Evolutionary conservation across 768 basidiomycete species (phyloP).

Genomic region (Russula vinacea): DNA sequence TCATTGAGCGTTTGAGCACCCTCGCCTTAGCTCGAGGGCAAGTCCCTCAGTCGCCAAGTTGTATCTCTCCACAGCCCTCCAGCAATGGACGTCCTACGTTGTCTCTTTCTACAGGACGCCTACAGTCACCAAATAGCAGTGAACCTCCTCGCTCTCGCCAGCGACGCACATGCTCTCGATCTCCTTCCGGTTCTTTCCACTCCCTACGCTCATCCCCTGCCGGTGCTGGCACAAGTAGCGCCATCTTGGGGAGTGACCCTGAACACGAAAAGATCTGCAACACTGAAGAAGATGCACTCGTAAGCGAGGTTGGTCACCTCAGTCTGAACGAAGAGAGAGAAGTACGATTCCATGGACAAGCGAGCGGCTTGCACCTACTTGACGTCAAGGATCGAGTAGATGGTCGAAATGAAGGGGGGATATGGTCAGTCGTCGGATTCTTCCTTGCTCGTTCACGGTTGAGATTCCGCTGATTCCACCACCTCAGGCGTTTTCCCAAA

Average conservation of each 20-base stretch:
- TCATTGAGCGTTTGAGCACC: constrained; percentile 39
- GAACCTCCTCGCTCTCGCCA: constrained; percentile 26
- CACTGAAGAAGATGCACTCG: constrained; percentile 45
- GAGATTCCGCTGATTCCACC: constrained; percentile 30
- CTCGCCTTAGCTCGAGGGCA: constrained; percentile 34
- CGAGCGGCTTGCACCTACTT: constrained; percentile 73
- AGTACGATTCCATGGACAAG: constrained; percentile 84
- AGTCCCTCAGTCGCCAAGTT: constrained; percentile 28
- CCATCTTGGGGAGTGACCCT: constrained; percentile 8
- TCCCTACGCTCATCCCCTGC: constrained; percentile 23
- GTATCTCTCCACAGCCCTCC: constrained; percentile 22
- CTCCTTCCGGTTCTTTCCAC: constrained; percentile 20
- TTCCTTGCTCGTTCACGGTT: constrained; percentile 16
- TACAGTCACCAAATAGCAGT: constrained; percentile 11
- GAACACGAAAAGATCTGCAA: constrained; percentile 30
- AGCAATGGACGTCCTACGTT: constrained; percentile 15
- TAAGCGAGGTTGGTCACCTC: constrained; percentile 78
- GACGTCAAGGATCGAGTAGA: constrained; percentile 59
- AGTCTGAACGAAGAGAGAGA: constrained; percentile 85
- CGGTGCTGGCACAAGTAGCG: constrained; percentile 17
- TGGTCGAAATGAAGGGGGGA: constrained; percentile 68
- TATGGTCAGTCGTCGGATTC: constrained; percentile 50
- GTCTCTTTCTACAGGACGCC: constrained; percentile 18
- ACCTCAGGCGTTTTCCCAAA: constrained; percentile 72
- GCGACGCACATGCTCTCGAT: constrained; percentile 16